phyloP scores from a whole-genome alignment of 129 eudicot genomes.

The Flaveria bidentis region DNA sequence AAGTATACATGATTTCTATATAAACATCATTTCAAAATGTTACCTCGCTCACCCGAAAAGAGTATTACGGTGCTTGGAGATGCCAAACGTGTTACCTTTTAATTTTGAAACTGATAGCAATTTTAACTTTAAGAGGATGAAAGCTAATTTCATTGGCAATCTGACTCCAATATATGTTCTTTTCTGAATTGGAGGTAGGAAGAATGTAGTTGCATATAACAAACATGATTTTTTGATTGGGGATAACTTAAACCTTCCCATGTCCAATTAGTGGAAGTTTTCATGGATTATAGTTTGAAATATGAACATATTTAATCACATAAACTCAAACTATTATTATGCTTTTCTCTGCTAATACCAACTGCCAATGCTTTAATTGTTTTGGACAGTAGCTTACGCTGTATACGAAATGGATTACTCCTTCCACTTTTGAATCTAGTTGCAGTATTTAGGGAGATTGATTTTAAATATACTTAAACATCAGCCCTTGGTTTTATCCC shows the following conservation, averaged over 20 bases:
- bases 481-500: neutral
- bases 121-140: no score
- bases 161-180: neutral
- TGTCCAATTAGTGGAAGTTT: neutral
- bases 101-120: neutral
- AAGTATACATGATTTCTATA: neutral
- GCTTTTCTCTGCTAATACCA: neutral
- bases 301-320: neutral
- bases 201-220: neutral
- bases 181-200: slow-evolving; percentile 2
- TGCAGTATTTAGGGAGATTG: slow-evolving; percentile 20
- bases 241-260: slow-evolving; percentile 6
- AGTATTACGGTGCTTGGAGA: neutral
- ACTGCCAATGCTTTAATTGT: neutral
- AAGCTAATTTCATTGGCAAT: neutral
- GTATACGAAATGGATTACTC: neutral
- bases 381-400: neutral
- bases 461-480: neutral
- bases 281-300: slow-evolving; percentile 5
- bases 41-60: neutral
- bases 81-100: neutral
- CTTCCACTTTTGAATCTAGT: neutral
- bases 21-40: neutral
- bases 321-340: slow-evolving; percentile 7
- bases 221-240: neutral